Evolutionary conservation across 805 yeast genomes (phyloP).

Genomic region (Starmerella geochares): DNA sequence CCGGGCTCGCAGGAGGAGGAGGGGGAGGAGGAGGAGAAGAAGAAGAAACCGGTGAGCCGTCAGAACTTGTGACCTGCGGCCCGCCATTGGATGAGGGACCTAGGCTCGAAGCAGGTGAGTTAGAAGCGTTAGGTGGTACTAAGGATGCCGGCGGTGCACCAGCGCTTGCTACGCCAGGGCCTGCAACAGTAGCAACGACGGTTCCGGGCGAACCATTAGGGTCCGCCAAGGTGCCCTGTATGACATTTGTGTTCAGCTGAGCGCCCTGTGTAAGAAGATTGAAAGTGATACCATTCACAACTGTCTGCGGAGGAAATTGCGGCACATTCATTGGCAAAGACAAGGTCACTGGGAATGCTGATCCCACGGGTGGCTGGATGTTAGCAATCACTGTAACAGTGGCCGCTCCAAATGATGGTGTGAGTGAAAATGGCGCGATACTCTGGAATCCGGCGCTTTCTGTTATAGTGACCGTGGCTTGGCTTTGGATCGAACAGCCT

Average conservation of each 20-base stretch:
- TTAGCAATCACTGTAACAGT: background rate
- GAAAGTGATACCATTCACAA: slow-evolving; percentile 1
- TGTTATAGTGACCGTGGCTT: background rate
- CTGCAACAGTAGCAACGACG: background rate
- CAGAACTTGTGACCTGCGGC: no score
- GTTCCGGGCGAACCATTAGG: background rate
- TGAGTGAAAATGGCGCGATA: background rate
- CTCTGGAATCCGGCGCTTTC: background rate
- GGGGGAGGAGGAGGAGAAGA: no score
- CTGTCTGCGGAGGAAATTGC: background rate
- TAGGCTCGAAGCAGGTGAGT: no score
- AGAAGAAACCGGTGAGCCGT: no score
- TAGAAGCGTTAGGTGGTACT: no score
- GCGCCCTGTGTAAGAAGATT: background rate
- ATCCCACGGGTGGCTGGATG: background rate
- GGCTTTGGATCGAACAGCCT: background rate
- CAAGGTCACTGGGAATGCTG: background rate
- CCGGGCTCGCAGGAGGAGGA: no score
- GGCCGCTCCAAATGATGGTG: background rate
- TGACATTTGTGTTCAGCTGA: background rate
- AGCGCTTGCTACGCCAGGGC: background rate
- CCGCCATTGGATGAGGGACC: no score
- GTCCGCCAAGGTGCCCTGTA: background rate
- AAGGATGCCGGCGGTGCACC: background rate
- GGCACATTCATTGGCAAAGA: background rate